These are phyloP conservation scores for Sambucus nigra DNA, from an alignment of 129 eudicot genomes.

Conservation along the genomic window DNA sequence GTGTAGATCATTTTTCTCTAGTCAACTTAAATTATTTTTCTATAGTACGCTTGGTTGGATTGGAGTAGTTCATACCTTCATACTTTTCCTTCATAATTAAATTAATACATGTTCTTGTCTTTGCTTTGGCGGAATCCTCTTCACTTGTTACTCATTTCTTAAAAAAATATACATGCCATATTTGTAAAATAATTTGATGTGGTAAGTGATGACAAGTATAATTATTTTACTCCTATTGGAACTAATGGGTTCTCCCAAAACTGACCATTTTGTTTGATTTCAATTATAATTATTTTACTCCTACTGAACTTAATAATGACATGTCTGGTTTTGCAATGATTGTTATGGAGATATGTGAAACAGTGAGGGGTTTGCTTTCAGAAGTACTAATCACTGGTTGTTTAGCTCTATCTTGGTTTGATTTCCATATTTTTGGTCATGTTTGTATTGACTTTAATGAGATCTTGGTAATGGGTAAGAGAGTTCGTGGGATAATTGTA, in stretches of 20 bases:
- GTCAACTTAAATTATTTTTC: no score
- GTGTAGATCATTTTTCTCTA: no score
- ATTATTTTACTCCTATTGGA: no score
- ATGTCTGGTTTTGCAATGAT: constrained; percentile 21
- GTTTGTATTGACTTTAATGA: constrained; percentile 39
- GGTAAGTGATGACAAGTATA: no score
- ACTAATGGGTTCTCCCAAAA: no score
- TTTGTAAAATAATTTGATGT: no score
- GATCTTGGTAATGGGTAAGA: constrained; percentile 29
- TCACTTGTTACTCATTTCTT: background rate
- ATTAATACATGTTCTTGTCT: background rate
- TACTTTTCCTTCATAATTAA: no score
- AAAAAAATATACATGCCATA: no score
- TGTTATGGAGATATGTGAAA: constrained; percentile 64
- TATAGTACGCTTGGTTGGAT: no score
- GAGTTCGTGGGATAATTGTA: constrained; percentile 21
- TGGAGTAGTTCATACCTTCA: background rate
- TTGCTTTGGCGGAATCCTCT: background rate
- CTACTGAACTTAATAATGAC: no score
- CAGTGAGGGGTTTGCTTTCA: constrained; percentile 30
- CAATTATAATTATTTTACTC: no score
- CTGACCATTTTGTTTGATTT: no score
- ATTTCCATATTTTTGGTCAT: constrained; percentile 48
- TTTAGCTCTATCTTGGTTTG: constrained; percentile 35
- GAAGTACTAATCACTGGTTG: constrained; percentile 40